A percentile compares a stretch with the other conserved stretches of the same genome.
phyloP scores from a whole-genome alignment of 768 basidiomycete species.

The Rhizopogon roseolus region DNA sequence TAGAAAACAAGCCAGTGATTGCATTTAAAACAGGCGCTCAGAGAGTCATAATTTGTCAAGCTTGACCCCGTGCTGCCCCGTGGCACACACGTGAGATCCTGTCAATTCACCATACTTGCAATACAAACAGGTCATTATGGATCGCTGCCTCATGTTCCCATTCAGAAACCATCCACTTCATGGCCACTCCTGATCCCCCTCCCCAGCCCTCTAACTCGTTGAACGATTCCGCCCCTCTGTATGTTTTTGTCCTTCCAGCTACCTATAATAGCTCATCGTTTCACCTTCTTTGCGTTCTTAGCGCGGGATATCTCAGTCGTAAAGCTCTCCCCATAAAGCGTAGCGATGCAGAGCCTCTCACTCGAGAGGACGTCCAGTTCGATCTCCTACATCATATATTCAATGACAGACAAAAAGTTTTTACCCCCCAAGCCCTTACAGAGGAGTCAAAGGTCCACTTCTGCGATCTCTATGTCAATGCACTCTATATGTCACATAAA shows the following conservation, averaged over 20 bases:
- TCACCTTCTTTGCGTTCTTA: slow-evolving; percentile 17
- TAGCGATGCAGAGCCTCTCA: slow-evolving; percentile 77
- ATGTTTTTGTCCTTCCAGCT: slow-evolving; percentile 21
- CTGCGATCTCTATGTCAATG: slow-evolving; percentile 78
- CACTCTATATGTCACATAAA: slow-evolving; percentile 74
- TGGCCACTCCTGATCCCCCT: slow-evolving; percentile 38
- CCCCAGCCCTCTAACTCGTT: slow-evolving; percentile 34
- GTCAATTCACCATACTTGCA: slow-evolving; percentile 11
- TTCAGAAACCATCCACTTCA: slow-evolving; percentile 20
- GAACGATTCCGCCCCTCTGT: slow-evolving; percentile 52
- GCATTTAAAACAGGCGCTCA: neutral
- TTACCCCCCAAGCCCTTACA: slow-evolving; percentile 59
- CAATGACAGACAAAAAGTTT: slow-evolving; percentile 58
- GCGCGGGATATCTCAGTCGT: slow-evolving; percentile 57
- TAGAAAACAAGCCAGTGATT: neutral
- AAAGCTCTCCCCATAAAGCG: slow-evolving; percentile 73
- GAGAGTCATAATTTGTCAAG: neutral
- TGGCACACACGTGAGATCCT: slow-evolving; percentile 33
- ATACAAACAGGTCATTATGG: slow-evolving; percentile 10
- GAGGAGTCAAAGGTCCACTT: slow-evolving; percentile 59
- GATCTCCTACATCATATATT: slow-evolving; percentile 83
- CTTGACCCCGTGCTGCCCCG: neutral
- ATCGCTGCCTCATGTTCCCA: slow-evolving; percentile 24
- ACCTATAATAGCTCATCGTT: slow-evolving; percentile 6
- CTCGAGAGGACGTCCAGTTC: slow-evolving; percentile 81